Base-by-base conservation (phyloP, 164 flowering plant genomes). In the Piper longum region DNA sequence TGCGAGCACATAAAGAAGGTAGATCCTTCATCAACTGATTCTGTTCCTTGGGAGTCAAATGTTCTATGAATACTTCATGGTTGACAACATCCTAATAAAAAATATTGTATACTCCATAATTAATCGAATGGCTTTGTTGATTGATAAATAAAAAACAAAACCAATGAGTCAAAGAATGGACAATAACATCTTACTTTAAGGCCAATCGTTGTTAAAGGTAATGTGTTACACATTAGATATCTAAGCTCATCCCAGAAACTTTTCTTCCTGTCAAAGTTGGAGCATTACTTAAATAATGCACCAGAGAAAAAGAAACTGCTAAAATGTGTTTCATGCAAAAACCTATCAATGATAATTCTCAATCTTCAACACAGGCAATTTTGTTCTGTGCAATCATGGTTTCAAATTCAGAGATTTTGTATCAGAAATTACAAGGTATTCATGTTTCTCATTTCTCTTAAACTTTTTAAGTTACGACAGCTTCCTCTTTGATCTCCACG, bases 21-120 rank as follows among this genome's bases (percentile, higher is more conserved):
- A 93, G 77, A 71, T 73, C 74, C 70, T 85, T 88, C 76, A 84
- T 74, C 82, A 93, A 73, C 63, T 88, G 90, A 69, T 59, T 45
- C 52, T 66, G 63, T 66, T 93, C 97, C 59, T 87, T 91, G 64
- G 64, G 68, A 56, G 96, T 85, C 64, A 93, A 75, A 65, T 77
- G 75, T 66, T 73, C 72, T 43, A 56, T 64, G 55, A 90, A 87
- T 77, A 76, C 85, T 70, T 86, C 87, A 65, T 73, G 83, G 72
- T 78, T 84, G 16, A 85, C 62, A 66, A 89, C 73, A 72, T 86
- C 96, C 99, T 93, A 78, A 69, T 77, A 41, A 67, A 77, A 66
- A 57, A 73, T 26, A 65, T 44, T 62, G 36, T 26, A 51, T 14
- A 71, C 57, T 68, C 68, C 62, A 55, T 72, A 16, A 72, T 73